phyloP scores from a whole-genome alignment of 306 rosid genomes.

The Glycine soja region DNA sequence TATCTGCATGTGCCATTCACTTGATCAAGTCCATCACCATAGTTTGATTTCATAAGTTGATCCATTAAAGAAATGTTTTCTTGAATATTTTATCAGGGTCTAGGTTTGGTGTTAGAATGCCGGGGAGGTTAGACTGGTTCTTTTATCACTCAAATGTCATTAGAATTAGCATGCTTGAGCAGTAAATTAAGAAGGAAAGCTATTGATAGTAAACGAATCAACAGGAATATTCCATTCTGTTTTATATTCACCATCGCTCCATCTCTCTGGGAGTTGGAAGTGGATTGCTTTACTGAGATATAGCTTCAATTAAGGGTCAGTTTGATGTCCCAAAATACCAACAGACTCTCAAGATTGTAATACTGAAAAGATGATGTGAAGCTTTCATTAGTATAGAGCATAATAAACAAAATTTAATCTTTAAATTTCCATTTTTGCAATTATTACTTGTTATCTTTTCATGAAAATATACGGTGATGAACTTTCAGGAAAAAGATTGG shows the following conservation, averaged over 20 bases:
- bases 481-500: constrained; percentile 81
- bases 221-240: neutral
- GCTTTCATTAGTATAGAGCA: neutral
- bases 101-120: constrained; percentile 13
- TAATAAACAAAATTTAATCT: neutral
- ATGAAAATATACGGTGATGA: constrained; percentile 36
- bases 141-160: neutral
- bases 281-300: neutral
- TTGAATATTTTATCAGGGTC: neutral
- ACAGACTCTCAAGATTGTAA: constrained; percentile 6
- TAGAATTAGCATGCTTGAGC: neutral
- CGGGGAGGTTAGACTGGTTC: neutral
- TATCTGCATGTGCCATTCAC: constrained; percentile 1
- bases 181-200: neutral
- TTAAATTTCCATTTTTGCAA: neutral
- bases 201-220: no score
- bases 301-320: neutral
- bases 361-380: neutral
- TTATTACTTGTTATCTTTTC: constrained; percentile 12
- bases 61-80: neutral
- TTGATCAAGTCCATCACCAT: neutral
- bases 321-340: neutral
- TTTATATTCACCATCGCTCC: neutral
- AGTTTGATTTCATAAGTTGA: neutral
- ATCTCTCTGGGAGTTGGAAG: neutral